A percentile compares a stretch with the other conserved stretches of the same genome.
These are phyloP conservation scores for Domatiomyces globalis DNA, from an alignment of 2,329 filamentous ascomycete genomes.

Conservation along the genomic window DNA sequence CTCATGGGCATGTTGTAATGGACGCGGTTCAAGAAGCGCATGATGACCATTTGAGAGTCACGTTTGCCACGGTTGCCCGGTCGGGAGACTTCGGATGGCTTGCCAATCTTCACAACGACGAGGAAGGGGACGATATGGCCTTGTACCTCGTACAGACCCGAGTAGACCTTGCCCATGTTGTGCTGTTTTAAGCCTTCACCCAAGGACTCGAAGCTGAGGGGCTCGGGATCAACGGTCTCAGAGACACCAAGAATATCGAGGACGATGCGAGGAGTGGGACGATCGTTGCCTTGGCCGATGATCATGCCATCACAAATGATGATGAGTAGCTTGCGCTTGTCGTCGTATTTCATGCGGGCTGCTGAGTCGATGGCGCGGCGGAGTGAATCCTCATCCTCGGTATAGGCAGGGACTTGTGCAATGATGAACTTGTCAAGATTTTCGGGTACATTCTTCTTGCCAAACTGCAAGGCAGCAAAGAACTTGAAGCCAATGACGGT, in stretches of 20 bases:
- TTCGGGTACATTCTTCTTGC: constrained; percentile 78
- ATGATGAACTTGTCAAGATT: constrained; percentile 98
- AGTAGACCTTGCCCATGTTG: constrained; percentile 99
- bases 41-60: constrained; percentile 95
- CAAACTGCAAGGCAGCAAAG: constrained; percentile 87
- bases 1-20: constrained; percentile 97
- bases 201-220: constrained; percentile 88
- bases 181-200: constrained; percentile 95
- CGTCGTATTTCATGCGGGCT: constrained; percentile 89
- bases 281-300: constrained; percentile 94
- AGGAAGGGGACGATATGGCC: constrained; percentile 97
- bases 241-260: constrained; percentile 93
- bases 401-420: constrained; percentile 93
- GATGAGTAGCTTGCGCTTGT: constrained; percentile 90
- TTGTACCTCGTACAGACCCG: constrained; percentile 91
- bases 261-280: constrained; percentile 87
- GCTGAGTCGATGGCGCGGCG: constrained; percentile 94
- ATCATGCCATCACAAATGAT: constrained; percentile 98
- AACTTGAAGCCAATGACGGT: constrained; percentile 90
- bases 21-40: constrained; percentile 97
- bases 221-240: constrained; percentile 85
- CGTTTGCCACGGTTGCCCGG: constrained; percentile 97
- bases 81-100: constrained; percentile 56
- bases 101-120: constrained; percentile 91
- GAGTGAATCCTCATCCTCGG: constrained; percentile 93